Conservation (phyloP, 139 green algal genomes). For the Closterium sp. region DNA sequence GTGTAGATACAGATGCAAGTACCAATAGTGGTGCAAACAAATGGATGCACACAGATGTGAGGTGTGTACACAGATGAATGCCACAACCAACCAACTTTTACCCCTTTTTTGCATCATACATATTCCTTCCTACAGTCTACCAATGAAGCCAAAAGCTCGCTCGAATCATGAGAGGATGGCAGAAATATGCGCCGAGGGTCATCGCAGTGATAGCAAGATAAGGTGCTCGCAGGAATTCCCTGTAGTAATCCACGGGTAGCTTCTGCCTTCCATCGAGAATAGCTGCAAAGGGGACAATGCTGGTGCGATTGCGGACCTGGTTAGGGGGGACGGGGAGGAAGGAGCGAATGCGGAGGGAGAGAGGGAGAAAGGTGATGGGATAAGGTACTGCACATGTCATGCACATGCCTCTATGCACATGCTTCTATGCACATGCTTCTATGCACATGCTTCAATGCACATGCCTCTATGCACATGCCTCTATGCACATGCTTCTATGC, state of each 20-base stretch:
- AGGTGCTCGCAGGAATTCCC: slow-evolving; percentile 85
- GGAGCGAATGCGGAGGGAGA: too few relatives aligned
- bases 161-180: slow-evolving; percentile 87
- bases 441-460: too few relatives aligned
- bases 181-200: slow-evolving; percentile 83
- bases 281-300: slow-evolving; percentile 75
- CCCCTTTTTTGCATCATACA: too few relatives aligned
- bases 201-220: slow-evolving; percentile 75
- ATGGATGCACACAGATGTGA: too few relatives aligned
- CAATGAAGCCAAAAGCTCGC: slow-evolving; percentile 79
- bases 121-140: slow-evolving; percentile 53
- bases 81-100: too few relatives aligned
- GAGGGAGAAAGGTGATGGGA: background rate
- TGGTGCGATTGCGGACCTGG: slow-evolving; percentile 65
- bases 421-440: too few relatives aligned
- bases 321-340: background rate
- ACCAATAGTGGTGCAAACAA: too few relatives aligned
- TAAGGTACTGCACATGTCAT: background rate
- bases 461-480: too few relatives aligned
- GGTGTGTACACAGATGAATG: too few relatives aligned
- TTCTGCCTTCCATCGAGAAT: slow-evolving; percentile 81
- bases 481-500: too few relatives aligned
- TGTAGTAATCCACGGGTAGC: slow-evolving; percentile 89
- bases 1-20: too few relatives aligned
- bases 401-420: too few relatives aligned